Evolutionary conservation across 148 eudicot genomes (phyloP).

Genomic region (Selenicereus undatus): DNA sequence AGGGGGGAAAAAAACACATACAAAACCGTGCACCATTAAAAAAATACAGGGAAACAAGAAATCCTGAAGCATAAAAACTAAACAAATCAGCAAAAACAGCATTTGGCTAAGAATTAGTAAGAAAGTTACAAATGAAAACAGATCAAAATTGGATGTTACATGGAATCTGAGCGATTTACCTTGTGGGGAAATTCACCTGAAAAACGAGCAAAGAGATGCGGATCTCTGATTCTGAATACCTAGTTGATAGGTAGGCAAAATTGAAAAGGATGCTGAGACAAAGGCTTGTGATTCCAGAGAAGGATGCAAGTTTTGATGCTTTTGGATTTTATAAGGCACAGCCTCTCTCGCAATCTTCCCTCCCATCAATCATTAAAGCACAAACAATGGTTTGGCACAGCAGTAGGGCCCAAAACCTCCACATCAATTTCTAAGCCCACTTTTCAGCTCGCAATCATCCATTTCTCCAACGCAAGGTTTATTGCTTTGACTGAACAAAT

Average conservation of each 20-base stretch:
- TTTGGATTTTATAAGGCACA: constrained; percentile 15
- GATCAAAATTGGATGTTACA: not conserved
- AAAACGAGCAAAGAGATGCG: not conserved
- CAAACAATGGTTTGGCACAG: too few species aligned
- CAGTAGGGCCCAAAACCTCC: too few species aligned
- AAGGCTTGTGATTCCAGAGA: not conserved
- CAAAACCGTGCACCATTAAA: not conserved
- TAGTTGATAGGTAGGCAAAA: not conserved
- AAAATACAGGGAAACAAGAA: not conserved
- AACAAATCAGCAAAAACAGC: not conserved
- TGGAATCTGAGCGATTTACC: not conserved
- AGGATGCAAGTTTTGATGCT: not conserved
- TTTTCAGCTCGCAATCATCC: too few species aligned
- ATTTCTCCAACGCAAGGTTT: too few species aligned
- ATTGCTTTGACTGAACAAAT: too few species aligned
- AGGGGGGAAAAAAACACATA: not conserved
- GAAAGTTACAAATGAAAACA: not conserved
- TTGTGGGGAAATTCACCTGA: not conserved
- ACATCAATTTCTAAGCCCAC: too few species aligned
- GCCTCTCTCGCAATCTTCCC: not conserved
- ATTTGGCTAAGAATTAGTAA: not conserved
- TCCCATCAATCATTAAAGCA: constrained; percentile 1
- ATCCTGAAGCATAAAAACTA: not conserved
- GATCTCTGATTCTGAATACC: constrained; percentile 6
- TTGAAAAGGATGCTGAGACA: not conserved